Evolutionary conservation across 306 rosid species (phyloP).

Genomic region (Oxytropis ochrocephala): DNA sequence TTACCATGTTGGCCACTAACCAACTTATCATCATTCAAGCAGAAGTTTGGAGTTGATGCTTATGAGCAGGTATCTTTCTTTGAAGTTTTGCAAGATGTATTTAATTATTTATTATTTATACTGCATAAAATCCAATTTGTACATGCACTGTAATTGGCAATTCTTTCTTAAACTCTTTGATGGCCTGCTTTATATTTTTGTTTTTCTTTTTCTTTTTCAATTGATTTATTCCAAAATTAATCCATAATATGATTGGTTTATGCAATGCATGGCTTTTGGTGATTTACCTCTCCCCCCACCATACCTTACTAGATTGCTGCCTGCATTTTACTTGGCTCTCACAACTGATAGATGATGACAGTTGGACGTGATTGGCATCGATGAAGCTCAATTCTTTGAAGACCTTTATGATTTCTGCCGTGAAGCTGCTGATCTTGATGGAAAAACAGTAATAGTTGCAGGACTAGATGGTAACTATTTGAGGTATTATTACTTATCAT

Average conservation of each 20-base stretch:
- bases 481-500: conserved; percentile 35
- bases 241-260: not conserved
- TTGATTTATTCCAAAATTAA: not conserved
- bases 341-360: conserved; percentile 32
- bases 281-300: not conserved
- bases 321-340: conserved; percentile 17
- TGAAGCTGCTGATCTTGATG: conserved; percentile 82
- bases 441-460: conserved; percentile 73
- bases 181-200: not conserved
- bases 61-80: conserved; percentile 52
- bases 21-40: conserved; percentile 66
- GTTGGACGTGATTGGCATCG: conserved; percentile 90
- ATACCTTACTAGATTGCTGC: not conserved
- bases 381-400: conserved; percentile 92
- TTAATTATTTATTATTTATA: conserved; percentile 8
- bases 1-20: conserved; percentile 74
- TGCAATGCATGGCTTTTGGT: not conserved
- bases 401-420: conserved; percentile 92
- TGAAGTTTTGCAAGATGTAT: conserved; percentile 1
- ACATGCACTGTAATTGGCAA: not conserved
- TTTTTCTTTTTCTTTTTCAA: not conserved
- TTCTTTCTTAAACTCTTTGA: not conserved
- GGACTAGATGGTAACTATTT: conserved; percentile 89
- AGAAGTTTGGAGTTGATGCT: conserved; percentile 60
- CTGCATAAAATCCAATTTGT: not conserved